Evolutionary conservation across 495 filamentous ascomycete genomes (phyloP), one percentile per base, ranked within the genome.

Genomic region (Haplographium delicatum): DNA sequence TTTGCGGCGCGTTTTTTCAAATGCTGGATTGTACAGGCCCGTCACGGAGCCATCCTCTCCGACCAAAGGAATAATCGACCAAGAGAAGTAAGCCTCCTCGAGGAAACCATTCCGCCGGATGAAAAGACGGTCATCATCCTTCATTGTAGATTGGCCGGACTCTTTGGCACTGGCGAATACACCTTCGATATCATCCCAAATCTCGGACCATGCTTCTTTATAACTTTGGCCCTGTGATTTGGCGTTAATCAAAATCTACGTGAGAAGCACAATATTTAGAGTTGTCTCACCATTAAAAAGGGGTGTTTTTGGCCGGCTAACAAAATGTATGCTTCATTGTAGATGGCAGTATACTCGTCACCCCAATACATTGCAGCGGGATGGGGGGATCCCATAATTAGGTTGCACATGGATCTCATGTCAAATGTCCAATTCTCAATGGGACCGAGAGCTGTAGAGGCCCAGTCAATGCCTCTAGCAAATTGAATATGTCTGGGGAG

Each of bases 321-420:
- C 4, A 76, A 51, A 24, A 84, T 75, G 62, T 87, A 87, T 10
- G 83, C 82, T 56, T 87, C 82, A 57, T 88, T 88, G 62, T 88
- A 88, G 30, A 88, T 82, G 15, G 81, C 77, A 18, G 80, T 72
- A 28, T 78, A 68, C 28, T 85, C 79, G 7, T 68, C 61, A 4
- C 83, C 83, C 83, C 83, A 88, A 63, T 86, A 86, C 71, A 88
- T 78, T 0, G 83, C 83, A 5, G 80, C 79, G 11, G 83, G 83
- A 65, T 86, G 81, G 25, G 84, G 84, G 48, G 76, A 81, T 1
- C 79, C 82, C 83, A 88, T 85, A 47, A 88, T 79, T 28, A 85
- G 57, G 53, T 76, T 80, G 15, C 78, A 79, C 77, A 85, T 82
- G 34, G 76, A 72, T 24, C 83, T 70, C 20, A 87, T 61, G 49